A percentile compares a stretch with the other conserved stretches of the same genome.
phyloP scores from a whole-genome alignment of 352 stramenopile species.

The Globisporangium paddicum region DNA sequence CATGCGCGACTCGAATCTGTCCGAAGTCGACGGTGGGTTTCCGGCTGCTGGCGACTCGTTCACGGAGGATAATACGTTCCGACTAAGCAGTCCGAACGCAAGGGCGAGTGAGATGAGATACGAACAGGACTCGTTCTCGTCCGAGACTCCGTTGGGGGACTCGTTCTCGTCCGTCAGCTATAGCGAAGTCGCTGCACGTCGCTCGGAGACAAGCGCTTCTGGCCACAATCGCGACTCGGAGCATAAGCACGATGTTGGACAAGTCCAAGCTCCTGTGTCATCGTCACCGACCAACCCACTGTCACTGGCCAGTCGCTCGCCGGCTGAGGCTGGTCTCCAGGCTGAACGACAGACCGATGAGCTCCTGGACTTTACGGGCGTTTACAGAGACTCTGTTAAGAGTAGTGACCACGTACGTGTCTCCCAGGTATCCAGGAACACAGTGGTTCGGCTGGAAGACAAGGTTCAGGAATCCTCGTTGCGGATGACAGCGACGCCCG shows the following conservation, averaged over 20 bases:
- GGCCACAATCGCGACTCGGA: neutral
- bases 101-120: slow-evolving; percentile 5
- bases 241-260: neutral
- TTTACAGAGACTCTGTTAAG: slow-evolving; percentile 34
- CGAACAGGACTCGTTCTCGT: slow-evolving; percentile 8
- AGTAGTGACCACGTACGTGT: slow-evolving; percentile 16
- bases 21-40: neutral
- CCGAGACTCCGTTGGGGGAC: slow-evolving; percentile 17
- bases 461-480: neutral
- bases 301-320: neutral
- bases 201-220: neutral
- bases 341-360: slow-evolving; percentile 20
- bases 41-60: neutral
- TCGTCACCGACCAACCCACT: neutral
- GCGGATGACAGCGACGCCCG: slow-evolving; percentile 5
- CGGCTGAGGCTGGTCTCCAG: neutral
- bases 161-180: slow-evolving; percentile 28
- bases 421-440: neutral
- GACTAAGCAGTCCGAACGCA: slow-evolving; percentile 1
- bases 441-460: neutral
- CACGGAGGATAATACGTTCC: neutral
- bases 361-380: slow-evolving; percentile 45
- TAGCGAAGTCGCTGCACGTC: slow-evolving; percentile 3
- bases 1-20: neutral
- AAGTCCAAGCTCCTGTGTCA: neutral